These are phyloP conservation scores for Xylaria palmicola DNA, from an alignment of 495 filamentous ascomycete genomes.

Conservation along the genomic window DNA sequence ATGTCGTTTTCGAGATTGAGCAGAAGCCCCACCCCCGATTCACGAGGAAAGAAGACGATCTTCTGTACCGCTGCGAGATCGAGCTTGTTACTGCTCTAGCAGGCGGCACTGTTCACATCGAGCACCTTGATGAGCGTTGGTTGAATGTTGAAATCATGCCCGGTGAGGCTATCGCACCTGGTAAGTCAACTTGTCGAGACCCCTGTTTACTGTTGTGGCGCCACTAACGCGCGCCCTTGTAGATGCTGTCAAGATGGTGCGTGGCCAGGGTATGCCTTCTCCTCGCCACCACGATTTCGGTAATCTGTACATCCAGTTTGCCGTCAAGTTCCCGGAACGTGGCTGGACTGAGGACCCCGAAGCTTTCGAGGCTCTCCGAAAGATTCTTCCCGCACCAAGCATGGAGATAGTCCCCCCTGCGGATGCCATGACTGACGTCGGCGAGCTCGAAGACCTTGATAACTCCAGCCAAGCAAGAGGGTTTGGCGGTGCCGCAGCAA, in stretches of 20 bases:
- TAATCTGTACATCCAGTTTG: slow-evolving; percentile 97
- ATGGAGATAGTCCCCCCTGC: slow-evolving; percentile 60
- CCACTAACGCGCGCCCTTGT: slow-evolving; percentile 9
- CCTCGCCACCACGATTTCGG: slow-evolving; percentile 93
- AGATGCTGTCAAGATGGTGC: slow-evolving; percentile 92
- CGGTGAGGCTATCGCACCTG: slow-evolving; percentile 89
- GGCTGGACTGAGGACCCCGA: slow-evolving; percentile 55
- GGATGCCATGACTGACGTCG: slow-evolving; percentile 81
- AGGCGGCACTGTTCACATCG: slow-evolving; percentile 82
- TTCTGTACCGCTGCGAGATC: slow-evolving; percentile 94
- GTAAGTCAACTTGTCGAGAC: slow-evolving; percentile 54
- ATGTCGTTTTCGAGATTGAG: slow-evolving; percentile 96
- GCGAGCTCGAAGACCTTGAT: slow-evolving; percentile 85
- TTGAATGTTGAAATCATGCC: slow-evolving; percentile 85
- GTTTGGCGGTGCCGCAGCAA: slow-evolving; percentile 59
- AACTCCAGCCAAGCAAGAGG: slow-evolving; percentile 68
- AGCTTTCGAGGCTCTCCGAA: slow-evolving; percentile 67
- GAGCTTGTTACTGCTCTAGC: slow-evolving; percentile 94
- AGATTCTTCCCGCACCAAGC: slow-evolving; percentile 73
- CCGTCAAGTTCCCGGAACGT: slow-evolving; percentile 89
- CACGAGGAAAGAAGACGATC: slow-evolving; percentile 92
- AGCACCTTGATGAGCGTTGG: slow-evolving; percentile 98
- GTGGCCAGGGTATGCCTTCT: slow-evolving; percentile 97
- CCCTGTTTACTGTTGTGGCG: slow-evolving; percentile 7
- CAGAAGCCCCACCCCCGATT: slow-evolving; percentile 96